These are phyloP conservation scores for Protea cynaroides DNA, from an alignment of 164 flowering plant species.

Conservation along the genomic window DNA sequence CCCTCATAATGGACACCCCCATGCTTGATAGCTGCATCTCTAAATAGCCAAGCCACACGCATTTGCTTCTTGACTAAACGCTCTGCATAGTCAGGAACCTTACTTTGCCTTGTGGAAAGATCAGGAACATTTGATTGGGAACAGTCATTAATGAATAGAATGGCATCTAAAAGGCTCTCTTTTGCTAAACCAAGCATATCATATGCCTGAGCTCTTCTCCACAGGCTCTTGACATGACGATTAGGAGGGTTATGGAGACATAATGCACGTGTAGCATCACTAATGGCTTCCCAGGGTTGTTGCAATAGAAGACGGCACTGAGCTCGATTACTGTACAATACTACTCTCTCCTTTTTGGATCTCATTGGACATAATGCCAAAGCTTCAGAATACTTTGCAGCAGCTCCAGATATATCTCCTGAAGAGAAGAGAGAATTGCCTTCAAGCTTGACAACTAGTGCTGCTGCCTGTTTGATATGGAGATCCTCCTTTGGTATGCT, in stretches of 20 bases:
- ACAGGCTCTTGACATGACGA: conserved; percentile 94
- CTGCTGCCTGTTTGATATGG: conserved; percentile 95
- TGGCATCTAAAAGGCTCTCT: conserved; percentile 96
- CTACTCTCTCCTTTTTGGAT: conserved; percentile 88
- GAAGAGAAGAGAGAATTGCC: conserved; percentile 97
- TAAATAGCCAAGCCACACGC: conserved; percentile 97
- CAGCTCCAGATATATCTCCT: conserved; percentile 89
- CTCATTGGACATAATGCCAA: conserved; percentile 81
- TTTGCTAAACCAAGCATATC: conserved; percentile 96
- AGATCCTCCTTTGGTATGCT: conserved; percentile 96
- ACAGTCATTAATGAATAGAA: conserved; percentile 89
- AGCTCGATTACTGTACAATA: conserved; percentile 91
- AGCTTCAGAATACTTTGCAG: conserved; percentile 92
- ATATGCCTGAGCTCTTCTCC: conserved; percentile 99
- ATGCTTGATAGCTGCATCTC: conserved; percentile 85
- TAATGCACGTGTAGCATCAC: conserved; percentile 93
- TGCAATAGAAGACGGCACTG: conserved; percentile 92
- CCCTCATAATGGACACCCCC: conserved; percentile 78
- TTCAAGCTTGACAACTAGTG: conserved; percentile 93
- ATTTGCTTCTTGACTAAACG: conserved; percentile 91
- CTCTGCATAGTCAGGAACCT: conserved; percentile 98
- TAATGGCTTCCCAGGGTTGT: conserved; percentile 86
- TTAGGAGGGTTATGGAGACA: conserved; percentile 86
- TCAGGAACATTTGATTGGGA: conserved; percentile 92
- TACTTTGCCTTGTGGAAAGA: conserved; percentile 76